Evolutionary conservation across 2,329 filamentous ascomycete genomes (phyloP), one percentile per base, ranked within the genome.

Genomic region (Penicillium corylophilum): DNA sequence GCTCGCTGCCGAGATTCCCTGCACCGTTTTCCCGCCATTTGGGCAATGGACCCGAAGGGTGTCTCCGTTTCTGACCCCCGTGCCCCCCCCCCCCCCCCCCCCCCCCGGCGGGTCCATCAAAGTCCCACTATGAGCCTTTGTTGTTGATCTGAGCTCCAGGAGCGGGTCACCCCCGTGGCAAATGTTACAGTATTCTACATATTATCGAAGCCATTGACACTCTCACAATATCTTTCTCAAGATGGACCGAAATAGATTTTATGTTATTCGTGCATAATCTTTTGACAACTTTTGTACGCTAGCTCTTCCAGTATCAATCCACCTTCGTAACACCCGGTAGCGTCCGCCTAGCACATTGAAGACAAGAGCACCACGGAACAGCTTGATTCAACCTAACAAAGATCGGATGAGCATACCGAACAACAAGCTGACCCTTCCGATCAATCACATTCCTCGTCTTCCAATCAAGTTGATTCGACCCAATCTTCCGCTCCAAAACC

Each of bases 1-100:
- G 48, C 38, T 48, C 31, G 39, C 50, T 55, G 50, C 55, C 53
- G 53, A 55, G 49, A 55, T 57, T 55, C 43, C 53, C 49, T 48
- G 41, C 7, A 13, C 43, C 38, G 16, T 39, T 23, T 26, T n/a
- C 18, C 35, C 16, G 16, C 35, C 35, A 22, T 38, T 51, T 53
- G 24, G 44, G 44, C 51, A 54, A 52, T 53, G 47, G 54, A 50
- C 29, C 57, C 54, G 41, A 20, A 51, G 38, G 20, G 33, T 43
- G 33, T 50, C n/a, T 51, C 44, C 46, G 53, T 44, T 42, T 41
- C 45, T 16, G 51, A 54, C 53, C 56, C 55, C 58, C 59, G n/a
- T n/a, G n/a, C n/a, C n/a, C n/a, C n/a, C n/a, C n/a, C n/a, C n/a
- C n/a, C n/a, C n/a, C 49, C 31, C n/a, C 8, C n/a, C n/a, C n/a